Percentiles rank a stretch among this genome's conserved stretches.
Evolutionary conservation across 306 rosid species (phyloP).

Genomic region (Oxytropis ochrocephala): DNA sequence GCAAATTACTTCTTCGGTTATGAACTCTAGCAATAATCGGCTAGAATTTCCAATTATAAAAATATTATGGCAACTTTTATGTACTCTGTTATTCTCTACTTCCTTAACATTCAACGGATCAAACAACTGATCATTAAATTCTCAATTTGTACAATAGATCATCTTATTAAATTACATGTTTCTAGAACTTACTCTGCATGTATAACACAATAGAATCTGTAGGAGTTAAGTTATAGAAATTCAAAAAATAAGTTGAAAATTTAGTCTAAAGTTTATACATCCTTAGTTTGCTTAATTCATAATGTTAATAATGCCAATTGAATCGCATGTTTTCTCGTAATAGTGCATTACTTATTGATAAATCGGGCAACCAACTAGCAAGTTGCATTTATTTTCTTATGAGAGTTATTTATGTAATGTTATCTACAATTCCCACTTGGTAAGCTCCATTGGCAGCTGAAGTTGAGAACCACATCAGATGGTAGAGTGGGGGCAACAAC

Average conservation of each 20-base stretch:
- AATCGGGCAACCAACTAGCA: background rate
- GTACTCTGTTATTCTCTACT: background rate
- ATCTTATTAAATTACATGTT: background rate
- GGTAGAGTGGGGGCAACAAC: conserved; percentile 80
- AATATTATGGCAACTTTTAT: too few relatives aligned
- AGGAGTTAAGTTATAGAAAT: background rate
- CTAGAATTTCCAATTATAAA: too few relatives aligned
- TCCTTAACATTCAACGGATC: background rate
- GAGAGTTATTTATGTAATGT: background rate
- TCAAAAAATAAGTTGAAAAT: background rate
- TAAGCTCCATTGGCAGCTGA: conserved; percentile 59
- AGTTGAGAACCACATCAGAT: conserved; percentile 52
- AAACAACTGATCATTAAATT: background rate
- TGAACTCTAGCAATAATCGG: too few relatives aligned
- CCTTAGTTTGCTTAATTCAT: background rate
- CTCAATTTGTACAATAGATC: background rate
- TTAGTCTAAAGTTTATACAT: background rate
- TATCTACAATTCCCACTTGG: conserved; percentile 68
- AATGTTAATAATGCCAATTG: background rate
- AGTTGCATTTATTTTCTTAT: conserved; percentile 7
- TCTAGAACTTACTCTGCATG: background rate
- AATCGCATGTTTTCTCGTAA: background rate
- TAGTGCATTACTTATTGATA: background rate
- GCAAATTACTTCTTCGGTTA: too few relatives aligned
- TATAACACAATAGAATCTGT: background rate